Evolutionary conservation across 768 basidiomycete genomes (phyloP).

Genomic region (Hysterangium stoloniferum): DNA sequence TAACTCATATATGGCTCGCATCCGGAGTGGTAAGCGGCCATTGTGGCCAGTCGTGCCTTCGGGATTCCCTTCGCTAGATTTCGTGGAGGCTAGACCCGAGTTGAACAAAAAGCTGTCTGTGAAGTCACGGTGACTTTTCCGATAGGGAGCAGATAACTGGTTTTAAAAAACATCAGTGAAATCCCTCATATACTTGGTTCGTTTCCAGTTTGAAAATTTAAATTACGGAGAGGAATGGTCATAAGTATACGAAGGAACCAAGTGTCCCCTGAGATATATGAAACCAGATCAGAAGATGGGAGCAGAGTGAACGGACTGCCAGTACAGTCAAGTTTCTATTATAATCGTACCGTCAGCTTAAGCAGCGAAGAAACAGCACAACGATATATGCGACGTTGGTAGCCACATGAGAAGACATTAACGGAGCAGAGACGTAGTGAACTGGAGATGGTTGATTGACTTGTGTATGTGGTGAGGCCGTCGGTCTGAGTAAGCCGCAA

Average conservation of each 20-base stretch:
- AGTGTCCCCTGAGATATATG: conserved; percentile 3
- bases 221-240: conserved; percentile 2
- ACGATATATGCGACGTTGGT: too few relatives aligned
- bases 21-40: conserved; percentile 24
- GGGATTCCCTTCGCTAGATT: conserved; percentile 12
- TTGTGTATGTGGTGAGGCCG: too few relatives aligned
- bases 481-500: too few relatives aligned
- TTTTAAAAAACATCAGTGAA: conserved; percentile 5
- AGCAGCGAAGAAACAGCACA: too few relatives aligned
- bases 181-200: background rate
- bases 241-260: background rate
- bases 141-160: conserved; percentile 2
- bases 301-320: too few relatives aligned
- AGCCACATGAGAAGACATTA: too few relatives aligned
- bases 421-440: too few relatives aligned
- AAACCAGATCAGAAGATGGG: conserved; percentile 7
- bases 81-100: conserved; percentile 7
- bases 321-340: too few relatives aligned
- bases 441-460: too few relatives aligned
- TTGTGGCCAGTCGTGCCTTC: conserved; percentile 1
- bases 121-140: conserved; percentile 2
- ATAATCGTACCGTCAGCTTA: too few relatives aligned
- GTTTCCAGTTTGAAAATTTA: background rate
- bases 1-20: conserved; percentile 35
- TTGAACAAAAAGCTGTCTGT: background rate